Conservation (phyloP, 169 alveolate genomes). For the Plasmodium chabaudi region DNA sequence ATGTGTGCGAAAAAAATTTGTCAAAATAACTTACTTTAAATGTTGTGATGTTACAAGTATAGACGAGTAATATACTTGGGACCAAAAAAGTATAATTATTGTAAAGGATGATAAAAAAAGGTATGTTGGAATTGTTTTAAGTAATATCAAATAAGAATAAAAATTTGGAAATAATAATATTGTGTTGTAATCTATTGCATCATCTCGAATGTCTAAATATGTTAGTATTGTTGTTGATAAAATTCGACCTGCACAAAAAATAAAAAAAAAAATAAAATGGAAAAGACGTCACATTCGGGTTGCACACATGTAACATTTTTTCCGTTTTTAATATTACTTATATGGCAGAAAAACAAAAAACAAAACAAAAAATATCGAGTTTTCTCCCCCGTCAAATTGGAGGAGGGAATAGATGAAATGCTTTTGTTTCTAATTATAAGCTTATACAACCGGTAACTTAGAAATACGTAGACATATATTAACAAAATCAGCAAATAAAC, state of each 20-base stretch:
- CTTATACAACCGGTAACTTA: conserved; percentile 34
- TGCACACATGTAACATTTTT: background rate
- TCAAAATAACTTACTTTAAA: conserved; percentile 16
- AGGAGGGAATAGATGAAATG: conserved; percentile 40
- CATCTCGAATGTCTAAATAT: conserved; percentile 33
- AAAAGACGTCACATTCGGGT: too few relatives aligned
- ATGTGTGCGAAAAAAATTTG: background rate
- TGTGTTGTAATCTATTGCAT: conserved; percentile 42
- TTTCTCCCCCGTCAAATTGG: conserved; percentile 74
- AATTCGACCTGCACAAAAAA: conserved; percentile 38
- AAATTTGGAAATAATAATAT: conserved; percentile 41
- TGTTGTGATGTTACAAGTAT: conserved; percentile 40
- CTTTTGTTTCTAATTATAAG: conserved; percentile 48
- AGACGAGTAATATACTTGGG: conserved; percentile 72
- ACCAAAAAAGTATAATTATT: conserved; percentile 61
- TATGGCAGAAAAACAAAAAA: conserved; percentile 58
- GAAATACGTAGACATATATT: conserved; percentile 25
- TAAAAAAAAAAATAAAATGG: too few relatives aligned
- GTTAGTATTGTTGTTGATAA: conserved; percentile 24
- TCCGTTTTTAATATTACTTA: conserved; percentile 26
- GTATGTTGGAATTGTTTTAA: conserved; percentile 54
- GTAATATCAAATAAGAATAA: conserved; percentile 22
- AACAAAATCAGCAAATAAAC: conserved; percentile 40
- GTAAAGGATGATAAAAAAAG: conserved; percentile 59
- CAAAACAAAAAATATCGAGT: conserved; percentile 46